Percentiles rank a stretch among this genome's conserved stretches.
These are phyloP conservation scores for Hibiscus syriacus DNA, from an alignment of 345 rosid species.

Conservation along the genomic window DNA sequence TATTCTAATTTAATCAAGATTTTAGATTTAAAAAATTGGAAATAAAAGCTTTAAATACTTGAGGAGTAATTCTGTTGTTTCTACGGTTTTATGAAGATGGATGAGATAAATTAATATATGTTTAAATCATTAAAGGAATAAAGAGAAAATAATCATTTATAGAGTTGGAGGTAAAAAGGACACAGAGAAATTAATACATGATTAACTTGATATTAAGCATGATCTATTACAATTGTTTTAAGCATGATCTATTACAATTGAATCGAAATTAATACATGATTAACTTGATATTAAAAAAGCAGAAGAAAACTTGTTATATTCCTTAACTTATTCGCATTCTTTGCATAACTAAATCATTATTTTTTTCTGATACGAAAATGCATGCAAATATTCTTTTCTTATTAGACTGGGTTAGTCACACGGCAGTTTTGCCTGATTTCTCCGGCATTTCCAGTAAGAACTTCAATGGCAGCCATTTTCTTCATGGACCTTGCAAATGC, in stretches of 20 bases:
- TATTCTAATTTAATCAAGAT: too few relatives aligned
- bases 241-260: background rate
- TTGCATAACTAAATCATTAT: background rate
- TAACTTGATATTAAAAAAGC: background rate
- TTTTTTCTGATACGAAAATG: background rate
- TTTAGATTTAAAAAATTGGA: too few relatives aligned
- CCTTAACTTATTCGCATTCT: background rate
- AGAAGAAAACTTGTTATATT: background rate
- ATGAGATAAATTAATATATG: too few relatives aligned
- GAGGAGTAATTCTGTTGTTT: too few relatives aligned
- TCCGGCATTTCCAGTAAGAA: conserved; percentile 29
- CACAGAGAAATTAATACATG: too few relatives aligned
- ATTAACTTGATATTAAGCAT: too few relatives aligned
- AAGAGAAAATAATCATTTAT: too few relatives aligned
- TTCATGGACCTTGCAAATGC: conserved; percentile 43
- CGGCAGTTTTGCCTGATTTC: conserved; percentile 49
- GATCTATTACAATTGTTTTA: too few relatives aligned
- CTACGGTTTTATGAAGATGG: too few relatives aligned
- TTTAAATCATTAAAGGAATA: too few relatives aligned
- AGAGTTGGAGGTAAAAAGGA: too few relatives aligned
- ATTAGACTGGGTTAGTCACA: conserved; percentile 17
- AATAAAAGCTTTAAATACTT: too few relatives aligned
- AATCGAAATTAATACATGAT: background rate
- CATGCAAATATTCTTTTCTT: background rate
- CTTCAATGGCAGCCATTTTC: conserved; percentile 43